Base-by-base conservation (phyloP, 352 stramenopile genomes). In the Phytophthora hibernalis region DNA sequence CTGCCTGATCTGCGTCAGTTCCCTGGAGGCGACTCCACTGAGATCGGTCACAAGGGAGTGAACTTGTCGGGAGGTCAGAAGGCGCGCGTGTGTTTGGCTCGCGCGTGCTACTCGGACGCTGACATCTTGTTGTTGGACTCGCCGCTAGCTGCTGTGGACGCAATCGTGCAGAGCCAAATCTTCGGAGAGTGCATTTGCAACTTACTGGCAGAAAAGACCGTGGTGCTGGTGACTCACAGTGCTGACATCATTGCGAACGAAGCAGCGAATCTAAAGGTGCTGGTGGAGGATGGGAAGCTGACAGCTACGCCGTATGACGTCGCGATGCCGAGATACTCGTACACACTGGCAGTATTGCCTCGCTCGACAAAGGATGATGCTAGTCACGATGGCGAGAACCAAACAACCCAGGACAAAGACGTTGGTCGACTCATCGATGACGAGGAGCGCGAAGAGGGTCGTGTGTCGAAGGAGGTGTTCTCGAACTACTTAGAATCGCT, bases 31-130 rank as follows among this genome's bases (percentile, higher is more conserved):
- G 95, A 99, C 61, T 40, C 62, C 53, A 98, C 94, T 3, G 93
- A 98, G 73, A 99, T 99, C 55, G 96, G 95, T 1, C 93, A 98
- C 73, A 96, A 96, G 56, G 96, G 97, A 6, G 85, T 99, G 21
- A 99, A 97, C 56, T 64, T 99, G 11, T 96, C 76, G 1, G n/a
- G 96, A 13, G 96, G 96, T 12, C 96, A 99, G 72, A 98, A 98
- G 68, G 82, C 81, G 8, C 71, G 84, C n/a, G 74, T 96, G 6
- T 75, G 70, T 21, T 54, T 96, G 7, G 87, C 87, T 42, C 80
- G 87, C 10, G 73, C 82, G 22, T 85, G 78, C 40, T 94, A 93
- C 58, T 74, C 77, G 2, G 66, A 89, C 24, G 74, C 82, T 0
- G 77, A 82, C 31, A 35, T 87, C 9, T 89, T 93, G 68, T 57